Evolutionary conservation across 176 grass and related monocot species (phyloP), one percentile per base, ranked within the genome.

Genomic region (Tuctoria greenei): DNA sequence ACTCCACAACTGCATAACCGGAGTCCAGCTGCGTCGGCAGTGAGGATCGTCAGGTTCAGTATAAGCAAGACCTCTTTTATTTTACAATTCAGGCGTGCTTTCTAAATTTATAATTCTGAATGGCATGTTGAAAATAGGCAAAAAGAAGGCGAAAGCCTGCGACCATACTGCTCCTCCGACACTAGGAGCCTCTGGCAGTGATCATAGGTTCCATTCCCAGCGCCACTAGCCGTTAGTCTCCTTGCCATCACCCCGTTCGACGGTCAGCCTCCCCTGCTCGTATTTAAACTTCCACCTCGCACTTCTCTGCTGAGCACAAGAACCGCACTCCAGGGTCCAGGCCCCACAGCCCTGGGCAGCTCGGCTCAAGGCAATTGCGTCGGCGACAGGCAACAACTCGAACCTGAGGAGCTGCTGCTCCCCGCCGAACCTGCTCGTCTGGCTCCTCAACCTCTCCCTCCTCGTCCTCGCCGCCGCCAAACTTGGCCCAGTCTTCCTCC

Each of bases 381-480:
- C 76, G 41, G 18, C 24, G 34, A 5, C 70, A 43, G 20, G 68
- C 49, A 67, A 4, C 77, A 67, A 10, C 77, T 51, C 56, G 14
- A 76, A 47, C 56, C 64, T 79, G 70, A 44, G 75, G 46, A 90
- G 75, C 58, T 28, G 54, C 64, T 88, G n/a, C 59, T 85, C 74
- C 38, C 25, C 85, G 21, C 57, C 91, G 15, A 84, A 65, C 75
- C 68, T 95, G 21, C 83, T 91, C 31, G 31, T 89, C 37, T 85
- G 76, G 59, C 71, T 85, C 60, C 74, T 89, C 81, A 92, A 89
- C 68, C 27, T 87, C 61, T 61, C 73, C 59, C 89, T 96, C 57
- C 65, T 89, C 54, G 69, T 79, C 61, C 86, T 87, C 64, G 67
- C 86, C 23, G 62, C 64, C 2, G 62, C 86, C 18, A 85, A 86